Base-by-base conservation (phyloP, 441 rosid species). In the Arabidopsis hybrid region DNA sequence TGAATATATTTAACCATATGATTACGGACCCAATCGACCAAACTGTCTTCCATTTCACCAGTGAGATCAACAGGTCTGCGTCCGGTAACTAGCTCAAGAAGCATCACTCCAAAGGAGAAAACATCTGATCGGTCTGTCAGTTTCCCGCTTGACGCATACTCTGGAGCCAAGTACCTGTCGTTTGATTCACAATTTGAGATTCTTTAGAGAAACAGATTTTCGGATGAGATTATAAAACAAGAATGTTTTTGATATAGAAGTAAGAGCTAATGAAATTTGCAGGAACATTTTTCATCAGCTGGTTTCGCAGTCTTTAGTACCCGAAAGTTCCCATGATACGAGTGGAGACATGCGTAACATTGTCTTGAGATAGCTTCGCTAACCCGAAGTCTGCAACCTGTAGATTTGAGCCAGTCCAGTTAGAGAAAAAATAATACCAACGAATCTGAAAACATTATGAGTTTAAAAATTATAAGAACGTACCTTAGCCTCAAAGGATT, bases 291-390 rank as follows among this genome's bases (percentile, higher is more conserved):
- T 35, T 46, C 34, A 56, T 47, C 16, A 34, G 18, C 14, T 43
- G 35, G 38, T 59, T 45, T 13, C 2, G 36, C 8, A 9, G 60
- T 39, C 17, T 69, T 77, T 56, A 82, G 72, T 72, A 95, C 99
- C 99, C 97, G 45, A 95, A 89, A 73, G 99, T 92, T 80, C 97
- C 99, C 97, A 95, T 92, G 60, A 92, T 85, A 47, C 97, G 94
- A 67, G 99, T 95, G 8, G 97, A 92, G 21, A 91, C 96, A 79
- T 95, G 93, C 65, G 99, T 91, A 60, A 78, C 47, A 52, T 68
- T 86, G 83, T 89, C 94, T n/a, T 84, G 65, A 62, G 87, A 65
- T 17, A 92, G 85, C 86, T 85, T 95, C 10, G 94, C 99, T 82
- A 95, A 76, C 50, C 99, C 97, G 14, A 95, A 95, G 74, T 95